Evolutionary conservation across 1,284 basidiomycete genomes (phyloP), one percentile per base, ranked within the genome.

Genomic region (Takashimella tepidaria): DNA sequence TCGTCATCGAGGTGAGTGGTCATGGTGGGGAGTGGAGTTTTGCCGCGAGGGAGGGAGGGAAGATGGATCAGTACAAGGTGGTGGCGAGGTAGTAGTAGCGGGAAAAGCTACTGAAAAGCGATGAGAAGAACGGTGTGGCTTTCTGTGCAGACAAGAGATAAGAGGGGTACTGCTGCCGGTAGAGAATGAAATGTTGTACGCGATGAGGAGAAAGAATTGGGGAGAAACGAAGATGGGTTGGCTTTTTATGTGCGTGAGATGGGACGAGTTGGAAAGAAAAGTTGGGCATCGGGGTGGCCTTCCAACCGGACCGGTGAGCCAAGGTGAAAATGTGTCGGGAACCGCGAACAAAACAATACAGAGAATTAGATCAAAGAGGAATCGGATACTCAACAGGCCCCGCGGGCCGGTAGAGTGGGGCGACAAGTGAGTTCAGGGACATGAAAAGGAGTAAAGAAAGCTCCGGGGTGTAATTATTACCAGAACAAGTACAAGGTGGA

Each of bases 1-100:
- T 56, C 49, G 21, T 56, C 50, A 41, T 55, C 53, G 26, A 19
- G 19, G 44, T 24, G 20, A 27, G 13, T 23, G 8, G 21, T n/a
- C 45, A 23, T 47, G 10, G 45, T 26, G 3, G 46, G 20, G 13
- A 31, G 26, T 3, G 8, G 31, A 16, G 31, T 8, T 37, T 16
- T 8, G 31, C 16, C 10, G 31, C 31, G 31, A 37, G 31, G 31
- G 31, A 16, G 31, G 8, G 31, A 37, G 31, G 31, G 31, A 16
- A 8, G 8, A 37, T 37, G 31, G 31, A 37, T 8, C 8, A 16
- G 31, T 8, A 16, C 31, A 37, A 37, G 31, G 31, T 8, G 31
- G 31, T 37, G 31, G 31, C 10, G 31, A 16, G 31, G 31, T 16
- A 37, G 16, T n/a, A n/a, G n/a, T n/a, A n/a, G n/a, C n/a, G n/a